Evolutionary conservation across 2,329 filamentous ascomycete species (phyloP).

Genomic region (Colletotrichum spaethianum): DNA sequence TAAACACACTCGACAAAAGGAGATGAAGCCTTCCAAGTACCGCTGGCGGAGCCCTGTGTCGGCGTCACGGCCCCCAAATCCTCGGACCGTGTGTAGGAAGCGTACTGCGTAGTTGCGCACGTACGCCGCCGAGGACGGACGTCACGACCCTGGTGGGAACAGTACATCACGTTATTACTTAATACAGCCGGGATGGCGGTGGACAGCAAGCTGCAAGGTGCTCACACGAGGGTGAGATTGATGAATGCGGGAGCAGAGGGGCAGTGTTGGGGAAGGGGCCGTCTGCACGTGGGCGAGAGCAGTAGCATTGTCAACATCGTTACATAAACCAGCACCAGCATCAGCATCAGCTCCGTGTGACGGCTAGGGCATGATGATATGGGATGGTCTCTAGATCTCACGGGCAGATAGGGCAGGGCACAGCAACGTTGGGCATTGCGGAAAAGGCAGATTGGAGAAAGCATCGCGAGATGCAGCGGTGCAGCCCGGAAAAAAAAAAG

Average conservation of each 20-base stretch:
- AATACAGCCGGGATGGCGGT: background rate
- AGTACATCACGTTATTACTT: background rate
- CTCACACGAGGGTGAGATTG: background rate
- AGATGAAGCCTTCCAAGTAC: background rate
- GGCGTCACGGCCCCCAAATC: conserved; percentile 5
- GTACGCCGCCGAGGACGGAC: background rate
- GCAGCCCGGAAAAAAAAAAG: conserved; percentile 23
- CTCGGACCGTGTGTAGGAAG: background rate
- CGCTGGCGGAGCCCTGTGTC: background rate
- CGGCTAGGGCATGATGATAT: background rate
- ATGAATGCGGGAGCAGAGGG: background rate
- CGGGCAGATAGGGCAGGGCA: background rate
- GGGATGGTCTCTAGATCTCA: background rate
- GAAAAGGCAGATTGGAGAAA: conserved; percentile 12
- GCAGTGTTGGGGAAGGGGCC: background rate
- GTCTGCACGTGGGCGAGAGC: background rate
- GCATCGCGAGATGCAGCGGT: conserved; percentile 29
- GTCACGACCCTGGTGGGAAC: background rate
- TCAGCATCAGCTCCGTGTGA: background rate
- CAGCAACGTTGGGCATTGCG: conserved; percentile 5
- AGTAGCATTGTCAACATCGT: background rate
- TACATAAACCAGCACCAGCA: background rate
- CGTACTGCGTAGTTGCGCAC: background rate
- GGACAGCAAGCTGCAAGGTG: background rate
- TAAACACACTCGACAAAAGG: background rate